phyloP scores from a whole-genome alignment of 805 yeast genomes.

The Ogataea paradorogensis region DNA sequence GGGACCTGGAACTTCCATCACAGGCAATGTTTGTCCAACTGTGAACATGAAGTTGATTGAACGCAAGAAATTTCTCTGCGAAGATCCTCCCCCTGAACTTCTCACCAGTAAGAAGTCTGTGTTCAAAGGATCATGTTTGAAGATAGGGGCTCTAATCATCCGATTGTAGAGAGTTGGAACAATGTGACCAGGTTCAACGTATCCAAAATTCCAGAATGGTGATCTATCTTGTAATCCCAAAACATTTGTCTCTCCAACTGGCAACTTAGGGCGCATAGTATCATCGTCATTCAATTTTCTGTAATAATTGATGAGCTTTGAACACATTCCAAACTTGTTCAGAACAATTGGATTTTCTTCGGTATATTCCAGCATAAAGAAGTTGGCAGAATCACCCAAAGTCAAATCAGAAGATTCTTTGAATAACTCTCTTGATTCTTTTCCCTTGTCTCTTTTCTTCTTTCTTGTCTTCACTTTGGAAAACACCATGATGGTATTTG shows the following conservation, averaged over 20 bases:
- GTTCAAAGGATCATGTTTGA: slow-evolving; percentile 71
- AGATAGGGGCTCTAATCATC: slow-evolving; percentile 89
- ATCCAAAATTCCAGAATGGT: slow-evolving; percentile 98
- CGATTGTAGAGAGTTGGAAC: slow-evolving; percentile 93
- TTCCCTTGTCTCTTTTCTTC: slow-evolving; percentile 86
- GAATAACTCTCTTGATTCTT: slow-evolving; percentile 72
- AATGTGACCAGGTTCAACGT: slow-evolving; percentile 89
- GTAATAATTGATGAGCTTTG: slow-evolving; percentile 88
- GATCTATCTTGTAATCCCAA: slow-evolving; percentile 94
- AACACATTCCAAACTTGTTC: slow-evolving; percentile 93
- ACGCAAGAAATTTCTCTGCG: slow-evolving; percentile 65
- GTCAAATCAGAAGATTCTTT: slow-evolving; percentile 72
- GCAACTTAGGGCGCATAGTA: slow-evolving; percentile 77
- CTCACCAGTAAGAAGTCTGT: slow-evolving; percentile 83
- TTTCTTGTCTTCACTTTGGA: slow-evolving; percentile 74
- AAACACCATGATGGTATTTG: slow-evolving; percentile 75
- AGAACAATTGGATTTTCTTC: slow-evolving; percentile 84
- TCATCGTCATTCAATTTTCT: slow-evolving; percentile 82
- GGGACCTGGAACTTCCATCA: slow-evolving; percentile 94
- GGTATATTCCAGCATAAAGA: slow-evolving; percentile 80
- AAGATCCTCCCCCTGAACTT: slow-evolving; percentile 74
- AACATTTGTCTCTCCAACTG: slow-evolving; percentile 93
- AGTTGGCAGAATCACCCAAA: slow-evolving; percentile 74
- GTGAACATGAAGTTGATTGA: slow-evolving; percentile 70
- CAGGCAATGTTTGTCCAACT: slow-evolving; percentile 92